These are phyloP conservation scores for Trichoderma semiorbis DNA, from an alignment of 2,329 filamentous ascomycete species.

Conservation along the genomic window DNA sequence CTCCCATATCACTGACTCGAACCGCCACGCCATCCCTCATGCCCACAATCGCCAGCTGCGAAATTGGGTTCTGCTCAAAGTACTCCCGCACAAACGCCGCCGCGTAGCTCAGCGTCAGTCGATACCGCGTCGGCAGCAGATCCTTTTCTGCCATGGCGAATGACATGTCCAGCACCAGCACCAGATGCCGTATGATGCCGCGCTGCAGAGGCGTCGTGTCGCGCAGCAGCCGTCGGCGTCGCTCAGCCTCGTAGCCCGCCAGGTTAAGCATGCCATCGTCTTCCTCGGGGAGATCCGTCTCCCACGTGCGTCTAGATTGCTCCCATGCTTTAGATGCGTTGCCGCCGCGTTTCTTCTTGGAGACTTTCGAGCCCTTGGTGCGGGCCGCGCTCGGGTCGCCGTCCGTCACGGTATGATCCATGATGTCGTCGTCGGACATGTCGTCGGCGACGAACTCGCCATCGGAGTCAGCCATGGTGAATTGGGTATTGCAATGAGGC, in stretches of 20 bases:
- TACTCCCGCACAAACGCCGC: conserved; percentile 88
- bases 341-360: conserved; percentile 35
- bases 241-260: conserved; percentile 76
- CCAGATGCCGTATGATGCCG: conserved; percentile 94
- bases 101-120: conserved; percentile 77
- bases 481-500: background rate
- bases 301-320: conserved; percentile 65
- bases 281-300: conserved; percentile 65
- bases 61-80: conserved; percentile 98
- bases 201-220: conserved; percentile 95
- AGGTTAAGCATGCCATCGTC: conserved; percentile 77
- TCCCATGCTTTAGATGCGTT: conserved; percentile 59
- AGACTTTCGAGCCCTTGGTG: conserved; percentile 27
- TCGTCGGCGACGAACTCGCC: conserved; percentile 64
- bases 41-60: conserved; percentile 85
- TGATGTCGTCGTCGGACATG: conserved; percentile 63
- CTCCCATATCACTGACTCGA: conserved; percentile 82
- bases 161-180: conserved; percentile 87
- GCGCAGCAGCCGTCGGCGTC: conserved; percentile 74
- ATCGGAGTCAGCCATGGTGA: conserved; percentile 67
- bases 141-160: conserved; percentile 95
- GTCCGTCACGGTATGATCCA: conserved; percentile 45
- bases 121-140: conserved; percentile 80
- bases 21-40: conserved; percentile 91
- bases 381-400: conserved; percentile 29